Evolutionary conservation across 345 rosid species (phyloP).

Genomic region (Syzygium jambos): DNA sequence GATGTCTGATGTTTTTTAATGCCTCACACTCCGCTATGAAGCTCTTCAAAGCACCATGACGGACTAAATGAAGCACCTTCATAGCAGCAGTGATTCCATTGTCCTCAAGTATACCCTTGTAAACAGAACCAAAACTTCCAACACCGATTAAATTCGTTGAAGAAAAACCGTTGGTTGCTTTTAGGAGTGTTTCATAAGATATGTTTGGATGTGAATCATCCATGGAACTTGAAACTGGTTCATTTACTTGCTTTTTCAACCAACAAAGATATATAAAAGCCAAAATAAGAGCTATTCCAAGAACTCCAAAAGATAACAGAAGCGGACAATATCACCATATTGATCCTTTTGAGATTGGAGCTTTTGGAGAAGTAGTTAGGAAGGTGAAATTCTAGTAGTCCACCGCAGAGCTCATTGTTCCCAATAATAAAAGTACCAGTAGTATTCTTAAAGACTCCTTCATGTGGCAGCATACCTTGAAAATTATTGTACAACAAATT

Average conservation of each 20-base stretch:
- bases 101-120: too few relatives aligned
- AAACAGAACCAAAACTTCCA: too few relatives aligned
- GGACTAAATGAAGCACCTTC: too few relatives aligned
- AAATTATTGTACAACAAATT: too few relatives aligned
- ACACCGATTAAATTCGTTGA: too few relatives aligned
- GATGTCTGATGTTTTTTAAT: too few relatives aligned
- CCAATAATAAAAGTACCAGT: neutral
- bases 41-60: too few relatives aligned
- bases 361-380: neutral
- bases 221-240: neutral
- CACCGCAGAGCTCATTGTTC: neutral
- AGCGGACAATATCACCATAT: neutral
- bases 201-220: neutral
- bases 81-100: too few relatives aligned
- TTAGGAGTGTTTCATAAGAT: neutral
- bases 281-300: neutral
- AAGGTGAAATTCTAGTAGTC: neutral
- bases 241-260: neutral
- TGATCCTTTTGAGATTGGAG: neutral
- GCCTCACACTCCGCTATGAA: too few relatives aligned
- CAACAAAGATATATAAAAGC: neutral
- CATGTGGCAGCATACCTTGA: neutral
- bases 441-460: neutral
- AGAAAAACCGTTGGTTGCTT: neutral
- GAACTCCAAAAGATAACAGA: neutral